Percentiles rank a stretch among this genome's conserved stretches.
These are phyloP conservation scores for Fusarium praegraminearum DNA, from an alignment of 2,329 filamentous ascomycete genomes.

Conservation along the genomic window DNA sequence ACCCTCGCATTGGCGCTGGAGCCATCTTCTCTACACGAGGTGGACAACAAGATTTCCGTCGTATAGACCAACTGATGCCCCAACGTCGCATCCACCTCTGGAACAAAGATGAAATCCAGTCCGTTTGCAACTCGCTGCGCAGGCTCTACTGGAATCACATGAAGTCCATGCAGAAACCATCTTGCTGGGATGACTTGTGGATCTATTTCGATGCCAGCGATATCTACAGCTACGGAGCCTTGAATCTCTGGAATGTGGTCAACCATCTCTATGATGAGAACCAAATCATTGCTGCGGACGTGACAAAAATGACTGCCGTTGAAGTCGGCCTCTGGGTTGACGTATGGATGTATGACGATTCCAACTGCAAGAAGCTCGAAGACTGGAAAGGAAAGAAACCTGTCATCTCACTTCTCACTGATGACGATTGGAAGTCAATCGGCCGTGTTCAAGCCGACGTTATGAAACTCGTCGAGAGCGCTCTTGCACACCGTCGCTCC, in stretches of 20 bases:
- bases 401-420: slow-evolving; percentile 47
- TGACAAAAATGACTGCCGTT: slow-evolving; percentile 43
- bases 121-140: slow-evolving; percentile 55
- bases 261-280: slow-evolving; percentile 58
- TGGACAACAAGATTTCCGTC: slow-evolving; percentile 49
- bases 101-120: slow-evolving; percentile 56
- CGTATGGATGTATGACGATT: slow-evolving; percentile 49
- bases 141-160: slow-evolving; percentile 53
- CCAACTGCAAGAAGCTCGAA: slow-evolving; percentile 51
- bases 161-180: slow-evolving; percentile 49
- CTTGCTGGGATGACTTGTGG: slow-evolving; percentile 58
- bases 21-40: slow-evolving; percentile 57
- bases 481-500: slow-evolving; percentile 51
- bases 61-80: slow-evolving; percentile 46
- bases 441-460: slow-evolving; percentile 46
- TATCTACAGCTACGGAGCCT: slow-evolving; percentile 60
- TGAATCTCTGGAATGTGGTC: slow-evolving; percentile 63
- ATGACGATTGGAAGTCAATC: slow-evolving; percentile 47
- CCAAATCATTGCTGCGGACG: slow-evolving; percentile 47
- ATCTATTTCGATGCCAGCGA: slow-evolving; percentile 62
- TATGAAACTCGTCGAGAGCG: slow-evolving; percentile 49
- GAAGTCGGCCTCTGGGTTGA: slow-evolving; percentile 55
- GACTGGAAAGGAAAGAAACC: slow-evolving; percentile 47
- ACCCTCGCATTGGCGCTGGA: slow-evolving; percentile 46
- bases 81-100: slow-evolving; percentile 53